Conservation (phyloP, 768 basidiomycete species). For the Lactarius vividus region DNA sequence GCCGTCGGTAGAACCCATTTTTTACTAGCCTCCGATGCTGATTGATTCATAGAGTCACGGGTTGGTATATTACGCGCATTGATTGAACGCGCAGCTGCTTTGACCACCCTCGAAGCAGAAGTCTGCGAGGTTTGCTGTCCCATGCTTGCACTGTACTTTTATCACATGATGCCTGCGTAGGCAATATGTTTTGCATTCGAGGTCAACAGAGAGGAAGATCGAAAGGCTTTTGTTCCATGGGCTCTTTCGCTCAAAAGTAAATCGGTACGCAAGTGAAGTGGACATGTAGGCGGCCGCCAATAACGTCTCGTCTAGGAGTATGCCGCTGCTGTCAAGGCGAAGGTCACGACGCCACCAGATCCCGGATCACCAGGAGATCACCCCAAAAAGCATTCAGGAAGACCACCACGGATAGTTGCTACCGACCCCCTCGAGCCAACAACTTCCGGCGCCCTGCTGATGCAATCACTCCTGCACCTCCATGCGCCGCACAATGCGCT, state of each 20-base stretch:
- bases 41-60: conserved; percentile 56
- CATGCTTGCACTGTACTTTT: neutral
- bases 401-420: conserved; percentile 12
- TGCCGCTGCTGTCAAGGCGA: conserved; percentile 21
- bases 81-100: conserved; percentile 58
- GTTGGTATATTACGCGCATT: conserved; percentile 76
- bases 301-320: conserved; percentile 28
- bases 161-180: conserved; percentile 28
- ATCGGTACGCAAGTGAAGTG: conserved; percentile 9
- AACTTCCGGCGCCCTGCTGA: conserved; percentile 79
- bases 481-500: conserved; percentile 61
- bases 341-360: conserved; percentile 1
- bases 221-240: conserved; percentile 22
- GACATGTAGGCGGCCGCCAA: neutral
- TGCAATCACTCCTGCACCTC: conserved; percentile 79
- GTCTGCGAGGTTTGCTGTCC: conserved; percentile 23
- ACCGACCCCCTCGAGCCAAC: conserved; percentile 55
- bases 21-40: conserved; percentile 1
- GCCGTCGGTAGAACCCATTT: conserved; percentile 52
- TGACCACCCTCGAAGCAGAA: conserved; percentile 19
- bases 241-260: conserved; percentile 20
- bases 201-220: conserved; percentile 20
- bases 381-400: conserved; percentile 28
- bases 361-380: conserved; percentile 22
- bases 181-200: conserved; percentile 23